Base-by-base conservation (phyloP, 2,329 filamentous ascomycete species). In the Nannizzia gypsea region DNA sequence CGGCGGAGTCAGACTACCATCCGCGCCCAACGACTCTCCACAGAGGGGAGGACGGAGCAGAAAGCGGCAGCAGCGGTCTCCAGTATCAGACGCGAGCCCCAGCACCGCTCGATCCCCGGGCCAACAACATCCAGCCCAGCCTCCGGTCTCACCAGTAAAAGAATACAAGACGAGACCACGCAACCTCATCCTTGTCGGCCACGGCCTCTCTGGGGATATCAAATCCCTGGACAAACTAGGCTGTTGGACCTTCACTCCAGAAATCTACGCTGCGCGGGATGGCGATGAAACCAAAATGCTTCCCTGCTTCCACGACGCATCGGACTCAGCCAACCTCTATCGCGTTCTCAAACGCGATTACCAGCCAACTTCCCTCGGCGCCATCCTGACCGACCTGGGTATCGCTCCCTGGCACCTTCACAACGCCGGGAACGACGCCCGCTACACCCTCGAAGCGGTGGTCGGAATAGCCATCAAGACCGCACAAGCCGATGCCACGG, bases 341-440 rank as follows among this genome's bases (percentile, higher is more conserved):
- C 83, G 84, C 62, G 80, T 82, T 13, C 80, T 86, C 67, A 79
- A 78, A 34, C 77, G 79, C 13, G 78, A 81, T 22, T 66, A 69
- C 0, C 76, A 86, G 1, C 70, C 77, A 2, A 78, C 80, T 13
- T 81, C 80, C 1, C 79, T 97, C 1, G 75, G 74, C 0, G 74
- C 66, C 4, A 78, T 95, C 13, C 80, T 96, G 24, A 67, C 72
- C 4, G 79, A 86, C 4, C 76, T 96, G 28, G 81, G 80, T 2
- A 81, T 95, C 6, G 66, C 74, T 0, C 81, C 78, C 46, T 81
- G 77, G 71, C 78, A 87, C 65, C 77, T 92, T n/a, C 90, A 96
- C 72, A 95, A 95, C 68, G 90, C 86, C 0, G 82, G 90, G 1
- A 96, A 96, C 64, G 90, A 96, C 69, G 90, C 90, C 0, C 81